A percentile compares a stretch with the other conserved stretches of the same genome.
Conservation (phyloP, 805 yeast species). For the Pichia nakasei region DNA sequence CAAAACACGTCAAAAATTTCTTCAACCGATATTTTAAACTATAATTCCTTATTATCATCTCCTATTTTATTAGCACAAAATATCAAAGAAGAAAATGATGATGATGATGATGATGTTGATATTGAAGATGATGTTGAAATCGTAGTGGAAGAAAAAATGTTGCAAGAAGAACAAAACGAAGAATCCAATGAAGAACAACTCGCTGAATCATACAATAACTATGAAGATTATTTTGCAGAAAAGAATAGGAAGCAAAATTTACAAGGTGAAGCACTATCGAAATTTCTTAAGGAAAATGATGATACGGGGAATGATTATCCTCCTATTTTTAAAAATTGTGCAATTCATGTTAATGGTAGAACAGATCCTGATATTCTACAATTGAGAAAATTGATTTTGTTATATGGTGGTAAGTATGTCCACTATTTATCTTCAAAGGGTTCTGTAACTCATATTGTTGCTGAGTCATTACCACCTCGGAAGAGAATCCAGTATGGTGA, state of each 20-base stretch:
- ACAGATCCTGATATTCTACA: conserved; percentile 73
- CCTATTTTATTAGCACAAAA: conserved; percentile 6
- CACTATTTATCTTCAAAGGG: conserved; percentile 64
- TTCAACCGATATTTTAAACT: too few species aligned
- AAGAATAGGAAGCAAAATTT: conserved; percentile 56
- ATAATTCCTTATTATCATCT: background rate
- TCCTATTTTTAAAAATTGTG: conserved; percentile 52
- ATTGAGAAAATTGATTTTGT: conserved; percentile 59
- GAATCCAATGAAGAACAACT: background rate
- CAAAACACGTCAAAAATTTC: background rate
- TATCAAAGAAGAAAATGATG: background rate
- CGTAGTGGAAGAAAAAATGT: too few species aligned
- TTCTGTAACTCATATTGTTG: conserved; percentile 76
- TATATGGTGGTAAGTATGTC: conserved; percentile 73
- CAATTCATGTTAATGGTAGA: conserved; percentile 79
- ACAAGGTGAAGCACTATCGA: conserved; percentile 40
- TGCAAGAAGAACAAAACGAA: too few species aligned
- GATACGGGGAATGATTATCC: conserved; percentile 16
- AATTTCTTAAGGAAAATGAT: conserved; percentile 36
- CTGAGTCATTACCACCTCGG: conserved; percentile 68
- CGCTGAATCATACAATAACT: conserved; percentile 51
- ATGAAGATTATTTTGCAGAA: conserved; percentile 51
- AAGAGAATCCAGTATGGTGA: conserved; percentile 58
- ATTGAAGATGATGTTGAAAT: background rate
- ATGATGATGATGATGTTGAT: background rate